These are phyloP conservation scores for Nematodospora valgi DNA, from an alignment of 805 yeast genomes.

Conservation along the genomic window DNA sequence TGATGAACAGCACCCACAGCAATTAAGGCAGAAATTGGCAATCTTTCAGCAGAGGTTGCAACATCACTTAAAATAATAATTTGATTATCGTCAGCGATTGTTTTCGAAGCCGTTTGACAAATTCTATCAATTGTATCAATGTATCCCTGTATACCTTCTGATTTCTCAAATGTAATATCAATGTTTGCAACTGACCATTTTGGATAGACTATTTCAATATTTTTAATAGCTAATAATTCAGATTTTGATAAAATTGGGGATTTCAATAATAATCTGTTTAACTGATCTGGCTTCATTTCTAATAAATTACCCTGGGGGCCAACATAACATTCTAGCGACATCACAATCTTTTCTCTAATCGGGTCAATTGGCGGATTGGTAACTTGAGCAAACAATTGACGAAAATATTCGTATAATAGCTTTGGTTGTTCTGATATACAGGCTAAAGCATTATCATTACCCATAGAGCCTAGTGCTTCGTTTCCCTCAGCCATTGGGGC, in stretches of 20 bases:
- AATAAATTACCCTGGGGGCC: constrained; percentile 98
- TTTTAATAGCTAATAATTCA: constrained; percentile 72
- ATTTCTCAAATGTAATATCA: constrained; percentile 83
- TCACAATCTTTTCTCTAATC: constrained; percentile 91
- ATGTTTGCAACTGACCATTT: constrained; percentile 79
- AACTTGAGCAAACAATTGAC: constrained; percentile 96
- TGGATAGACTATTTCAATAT: constrained; percentile 74
- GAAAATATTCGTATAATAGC: constrained; percentile 86
- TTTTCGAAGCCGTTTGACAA: constrained; percentile 82
- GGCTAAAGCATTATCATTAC: constrained; percentile 94
- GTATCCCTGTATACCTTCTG: constrained; percentile 85
- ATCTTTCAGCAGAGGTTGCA: constrained; percentile 53
- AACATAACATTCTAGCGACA: constrained; percentile 94
- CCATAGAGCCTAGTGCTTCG: constrained; percentile 97
- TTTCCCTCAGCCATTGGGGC: constrained; percentile 97
- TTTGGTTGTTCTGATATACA: constrained; percentile 93
- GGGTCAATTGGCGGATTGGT: constrained; percentile 99
- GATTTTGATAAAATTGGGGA: constrained; percentile 77
- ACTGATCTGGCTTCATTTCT: constrained; percentile 89
- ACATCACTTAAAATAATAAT: constrained; percentile 77
- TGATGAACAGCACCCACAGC: constrained; percentile 98
- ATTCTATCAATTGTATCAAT: constrained; percentile 79
- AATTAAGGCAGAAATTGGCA: constrained; percentile 81
- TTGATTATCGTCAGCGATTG: constrained; percentile 72
- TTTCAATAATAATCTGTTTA: constrained; percentile 78